Evolutionary conservation across 2,329 filamentous ascomycete genomes (phyloP).

Genomic region (Lachnellula cervina): DNA sequence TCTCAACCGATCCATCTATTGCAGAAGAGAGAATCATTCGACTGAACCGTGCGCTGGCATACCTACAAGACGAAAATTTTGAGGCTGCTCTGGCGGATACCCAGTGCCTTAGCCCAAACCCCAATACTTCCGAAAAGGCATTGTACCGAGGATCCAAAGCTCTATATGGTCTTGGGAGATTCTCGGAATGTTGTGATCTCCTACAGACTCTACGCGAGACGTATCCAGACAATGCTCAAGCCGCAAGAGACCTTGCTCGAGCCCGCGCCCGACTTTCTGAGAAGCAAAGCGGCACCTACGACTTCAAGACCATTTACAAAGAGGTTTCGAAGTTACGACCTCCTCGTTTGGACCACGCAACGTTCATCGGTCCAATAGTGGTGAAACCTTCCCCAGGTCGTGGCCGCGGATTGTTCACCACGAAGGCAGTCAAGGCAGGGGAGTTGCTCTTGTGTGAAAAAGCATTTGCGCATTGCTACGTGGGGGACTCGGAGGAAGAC

Average conservation of each 20-base stretch:
- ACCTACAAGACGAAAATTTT: constrained; percentile 30
- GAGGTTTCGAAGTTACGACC: constrained; percentile 7
- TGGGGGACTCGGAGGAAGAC: not conserved
- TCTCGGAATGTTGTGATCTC: constrained; percentile 6
- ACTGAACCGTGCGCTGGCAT: constrained; percentile 35
- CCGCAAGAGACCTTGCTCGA: constrained; percentile 1
- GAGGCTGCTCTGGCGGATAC: constrained; percentile 34
- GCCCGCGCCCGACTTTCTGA: constrained; percentile 10
- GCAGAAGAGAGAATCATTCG: constrained; percentile 24
- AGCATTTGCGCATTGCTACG: constrained; percentile 14
- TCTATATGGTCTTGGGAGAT: constrained; percentile 9
- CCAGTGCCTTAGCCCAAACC: not conserved
- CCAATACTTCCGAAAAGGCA: constrained; percentile 2
- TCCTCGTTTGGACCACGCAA: constrained; percentile 14
- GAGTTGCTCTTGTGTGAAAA: constrained; percentile 19
- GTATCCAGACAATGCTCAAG: constrained; percentile 4
- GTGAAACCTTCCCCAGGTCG: constrained; percentile 3
- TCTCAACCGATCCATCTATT: constrained; percentile 27
- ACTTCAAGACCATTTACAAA: constrained; percentile 12
- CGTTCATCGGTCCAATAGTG: constrained; percentile 8
- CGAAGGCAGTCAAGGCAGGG: constrained; percentile 9
- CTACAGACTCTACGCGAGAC: constrained; percentile 5
- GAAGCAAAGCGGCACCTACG: constrained; percentile 13
- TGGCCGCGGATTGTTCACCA: constrained; percentile 13
- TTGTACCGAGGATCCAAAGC: constrained; percentile 6